phyloP scores from a whole-genome alignment of 306 rosid genomes.

The Datisca glomerata region DNA sequence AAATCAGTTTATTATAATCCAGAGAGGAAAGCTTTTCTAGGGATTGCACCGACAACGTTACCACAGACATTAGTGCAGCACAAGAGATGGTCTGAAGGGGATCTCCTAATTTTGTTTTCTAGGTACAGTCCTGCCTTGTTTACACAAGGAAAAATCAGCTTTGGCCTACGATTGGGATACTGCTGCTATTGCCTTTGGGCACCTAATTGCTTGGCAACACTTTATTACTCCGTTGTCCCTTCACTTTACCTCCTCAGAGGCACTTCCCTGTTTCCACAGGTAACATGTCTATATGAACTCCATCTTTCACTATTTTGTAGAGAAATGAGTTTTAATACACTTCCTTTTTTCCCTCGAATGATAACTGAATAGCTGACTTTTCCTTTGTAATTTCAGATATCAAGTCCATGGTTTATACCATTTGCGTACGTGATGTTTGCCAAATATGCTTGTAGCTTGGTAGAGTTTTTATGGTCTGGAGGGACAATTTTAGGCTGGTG shows the following conservation, averaged over 20 bases:
- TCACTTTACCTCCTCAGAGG: constrained; percentile 54
- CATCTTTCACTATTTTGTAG: too few species aligned
- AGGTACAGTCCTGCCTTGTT: constrained; percentile 45
- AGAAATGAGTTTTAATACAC: too few species aligned
- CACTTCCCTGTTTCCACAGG: constrained; percentile 66
- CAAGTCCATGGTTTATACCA: constrained; percentile 74
- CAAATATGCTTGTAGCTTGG: constrained; percentile 25
- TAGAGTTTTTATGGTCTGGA: constrained; percentile 45
- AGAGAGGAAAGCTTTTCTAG: constrained; percentile 53
- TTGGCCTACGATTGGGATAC: constrained; percentile 57
- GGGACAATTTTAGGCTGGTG: constrained; percentile 81
- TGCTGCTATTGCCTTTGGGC: constrained; percentile 48
- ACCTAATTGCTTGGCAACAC: constrained; percentile 31
- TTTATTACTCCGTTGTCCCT: constrained; percentile 50
- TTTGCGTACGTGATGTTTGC: constrained; percentile 47
- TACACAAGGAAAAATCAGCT: constrained; percentile 38
- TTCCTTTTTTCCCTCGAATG: constrained; percentile 2
- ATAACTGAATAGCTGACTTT: not conserved
- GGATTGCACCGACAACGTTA: constrained; percentile 47
- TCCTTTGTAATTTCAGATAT: constrained; percentile 28
- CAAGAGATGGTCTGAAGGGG: constrained; percentile 87
- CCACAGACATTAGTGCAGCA: constrained; percentile 48
- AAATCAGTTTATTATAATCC: constrained; percentile 64
- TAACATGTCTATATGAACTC: constrained; percentile 2
- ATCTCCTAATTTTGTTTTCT: constrained; percentile 45